Percentiles rank a stretch among this genome's conserved stretches.
These are phyloP conservation scores for Osmanthus fragrans DNA, from an alignment of 257 asterid genomes.

Conservation along the genomic window DNA sequence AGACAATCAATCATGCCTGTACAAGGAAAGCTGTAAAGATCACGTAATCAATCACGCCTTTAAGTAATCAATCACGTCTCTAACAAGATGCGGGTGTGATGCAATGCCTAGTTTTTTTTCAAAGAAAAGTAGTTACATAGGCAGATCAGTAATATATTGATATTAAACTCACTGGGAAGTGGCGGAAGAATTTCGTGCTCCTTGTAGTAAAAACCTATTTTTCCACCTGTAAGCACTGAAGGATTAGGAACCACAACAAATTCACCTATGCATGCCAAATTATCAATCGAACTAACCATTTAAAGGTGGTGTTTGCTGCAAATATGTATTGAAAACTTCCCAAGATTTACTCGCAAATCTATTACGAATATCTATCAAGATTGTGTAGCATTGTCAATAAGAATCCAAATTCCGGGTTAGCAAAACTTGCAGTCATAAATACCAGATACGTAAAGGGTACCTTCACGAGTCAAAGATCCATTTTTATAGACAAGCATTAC, in stretches of 20 bases:
- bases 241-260: background rate
- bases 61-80: no score
- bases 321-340: slow-evolving; percentile 56
- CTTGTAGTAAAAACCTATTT: slow-evolving; percentile 70
- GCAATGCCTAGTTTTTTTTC: background rate
- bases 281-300: slow-evolving; percentile 46
- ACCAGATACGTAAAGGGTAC: slow-evolving; percentile 27
- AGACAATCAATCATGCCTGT: no score
- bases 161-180: slow-evolving; percentile 55
- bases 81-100: no score
- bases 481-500: slow-evolving; percentile 69
- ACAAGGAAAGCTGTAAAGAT: no score
- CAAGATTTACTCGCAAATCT: slow-evolving; percentile 54
- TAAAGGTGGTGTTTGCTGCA: slow-evolving; percentile 59
- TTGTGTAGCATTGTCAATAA: slow-evolving; percentile 19
- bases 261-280: background rate
- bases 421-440: background rate
- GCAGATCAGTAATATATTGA: slow-evolving; percentile 1
- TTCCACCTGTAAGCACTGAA: slow-evolving; percentile 47
- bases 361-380: slow-evolving; percentile 55
- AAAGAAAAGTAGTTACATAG: background rate
- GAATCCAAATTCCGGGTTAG: background rate
- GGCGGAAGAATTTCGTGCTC: slow-evolving; percentile 82
- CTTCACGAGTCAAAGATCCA: slow-evolving; percentile 77
- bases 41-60: no score